phyloP scores from a whole-genome alignment of 305 asterid species.

The Coffea humblotiana region DNA sequence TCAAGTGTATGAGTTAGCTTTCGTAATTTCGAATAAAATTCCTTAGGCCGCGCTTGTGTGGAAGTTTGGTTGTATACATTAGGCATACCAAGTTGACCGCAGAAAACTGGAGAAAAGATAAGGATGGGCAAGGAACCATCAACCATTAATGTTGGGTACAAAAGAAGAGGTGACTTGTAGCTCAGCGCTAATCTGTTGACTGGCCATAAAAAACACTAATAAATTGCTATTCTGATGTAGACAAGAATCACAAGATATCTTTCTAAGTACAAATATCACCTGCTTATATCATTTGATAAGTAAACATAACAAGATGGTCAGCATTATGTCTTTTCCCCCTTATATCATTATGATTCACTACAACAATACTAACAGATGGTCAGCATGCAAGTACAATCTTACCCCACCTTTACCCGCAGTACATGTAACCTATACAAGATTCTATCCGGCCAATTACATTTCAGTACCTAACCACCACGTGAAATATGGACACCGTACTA shows the following conservation, averaged over 20 bases:
- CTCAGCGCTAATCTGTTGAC: neutral
- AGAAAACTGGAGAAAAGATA: neutral
- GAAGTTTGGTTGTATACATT: too few species aligned
- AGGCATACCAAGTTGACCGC: too few species aligned
- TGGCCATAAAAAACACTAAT: neutral
- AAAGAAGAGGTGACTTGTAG: neutral
- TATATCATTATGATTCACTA: neutral
- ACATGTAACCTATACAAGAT: slow-evolving; percentile 8
- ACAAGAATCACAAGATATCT: neutral
- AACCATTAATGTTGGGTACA: neutral
- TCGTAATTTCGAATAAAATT: too few species aligned
- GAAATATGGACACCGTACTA: slow-evolving; percentile 15
- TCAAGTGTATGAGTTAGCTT: too few species aligned
- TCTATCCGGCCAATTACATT: slow-evolving; percentile 4
- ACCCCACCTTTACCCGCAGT: neutral
- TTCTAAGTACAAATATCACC: neutral
- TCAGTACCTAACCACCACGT: neutral
- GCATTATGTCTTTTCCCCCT: too few species aligned
- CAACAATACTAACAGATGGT: neutral
- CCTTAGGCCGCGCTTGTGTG: too few species aligned
- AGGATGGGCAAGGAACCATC: neutral
- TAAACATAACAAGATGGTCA: neutral
- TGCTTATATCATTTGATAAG: neutral
- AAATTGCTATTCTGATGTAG: neutral
- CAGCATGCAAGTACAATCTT: neutral